Conservation (phyloP, 2,329 filamentous ascomycete genomes). For the Fusarium udum region DNA sequence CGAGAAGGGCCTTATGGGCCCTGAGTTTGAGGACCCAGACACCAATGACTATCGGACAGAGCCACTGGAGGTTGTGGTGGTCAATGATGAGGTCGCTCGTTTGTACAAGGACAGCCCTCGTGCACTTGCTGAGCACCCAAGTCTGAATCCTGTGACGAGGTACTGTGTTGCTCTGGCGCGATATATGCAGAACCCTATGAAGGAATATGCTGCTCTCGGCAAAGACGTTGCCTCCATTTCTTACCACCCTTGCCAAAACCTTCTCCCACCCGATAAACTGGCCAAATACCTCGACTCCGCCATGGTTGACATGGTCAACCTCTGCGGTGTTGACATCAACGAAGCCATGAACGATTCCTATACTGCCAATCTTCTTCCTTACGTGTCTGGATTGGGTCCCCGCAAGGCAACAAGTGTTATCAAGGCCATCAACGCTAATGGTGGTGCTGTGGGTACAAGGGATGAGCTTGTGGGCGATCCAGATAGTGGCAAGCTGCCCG, state of each 20-base stretch:
- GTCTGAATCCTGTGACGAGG: conserved; percentile 78
- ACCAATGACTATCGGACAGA: conserved; percentile 79
- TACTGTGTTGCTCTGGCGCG: conserved; percentile 91
- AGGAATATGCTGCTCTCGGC: conserved; percentile 93
- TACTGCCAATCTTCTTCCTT: conserved; percentile 87
- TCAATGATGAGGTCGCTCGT: conserved; percentile 97
- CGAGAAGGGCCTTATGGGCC: conserved; percentile 78
- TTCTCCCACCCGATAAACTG: conserved; percentile 88
- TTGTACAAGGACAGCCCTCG: conserved; percentile 92
- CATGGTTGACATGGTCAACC: conserved; percentile 98
- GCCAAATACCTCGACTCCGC: conserved; percentile 90
- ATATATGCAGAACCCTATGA: conserved; percentile 95
- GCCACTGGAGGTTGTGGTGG: conserved; percentile 85
- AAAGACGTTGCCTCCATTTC: conserved; percentile 86
- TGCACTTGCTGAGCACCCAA: conserved; percentile 82
- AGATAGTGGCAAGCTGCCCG: conserved; percentile 78
- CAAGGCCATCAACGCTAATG: conserved; percentile 89
- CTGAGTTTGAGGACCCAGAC: conserved; percentile 84
- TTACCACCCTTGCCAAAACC: conserved; percentile 89
- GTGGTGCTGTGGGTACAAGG: conserved; percentile 83
- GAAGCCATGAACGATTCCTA: conserved; percentile 85
- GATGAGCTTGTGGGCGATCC: conserved; percentile 90
- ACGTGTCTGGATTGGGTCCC: conserved; percentile 89
- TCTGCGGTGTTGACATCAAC: conserved; percentile 94
- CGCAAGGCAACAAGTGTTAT: conserved; percentile 81